Evolutionary conservation across 2,329 filamentous ascomycete genomes (phyloP), one percentile per base, ranked within the genome.

Genomic region (Epichloe brachyelytri): DNA sequence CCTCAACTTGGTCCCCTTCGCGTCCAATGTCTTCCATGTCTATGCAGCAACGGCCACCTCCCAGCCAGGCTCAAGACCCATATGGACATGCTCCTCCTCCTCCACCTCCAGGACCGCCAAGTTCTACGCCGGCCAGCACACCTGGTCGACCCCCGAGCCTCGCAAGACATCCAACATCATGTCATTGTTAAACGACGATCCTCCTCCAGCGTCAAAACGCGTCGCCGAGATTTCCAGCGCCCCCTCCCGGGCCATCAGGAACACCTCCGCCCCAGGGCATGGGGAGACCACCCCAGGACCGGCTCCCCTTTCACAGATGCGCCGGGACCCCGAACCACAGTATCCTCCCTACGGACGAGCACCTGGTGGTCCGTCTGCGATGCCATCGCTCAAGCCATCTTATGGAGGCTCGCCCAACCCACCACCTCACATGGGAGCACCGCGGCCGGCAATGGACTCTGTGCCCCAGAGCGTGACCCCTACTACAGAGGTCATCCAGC

Each of bases 141-240:
- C 56, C 61, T n/a, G 66, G 68, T 3, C 68, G 71, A 30, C 64
- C 71, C 39, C 62, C 74, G 75, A 78, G 56, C 66, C 67, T 45
- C 71, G 75, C n/a, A 83, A 82, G 66, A 80, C 74, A 7, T 82
- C 79, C 14, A 83, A 70, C 55, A 73, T 84, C 54, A 80, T 82
- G 74, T 78, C 78, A 0, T 63, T 84, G 54, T 68, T 84, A 3
- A 82, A 82, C 56, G 78, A 82, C 54, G 80, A 82, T 49, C 71
- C 74, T 7, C 68, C 67, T 3, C 66, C 71, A 5, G 67, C 73
- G 6, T 71, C 71, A n/a, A 79, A 79, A 63, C 70, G 76, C 34
- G 66, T 79, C 33, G 65, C 55, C 40, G 76, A 79, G 50, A 68
- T 79, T 10, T 67, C 70, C 11, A 60, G 60, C 48, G 60, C 60